phyloP scores from a whole-genome alignment of 371 early-diverging fungal genomes.

The Syncephalastrum racemosum region DNA sequence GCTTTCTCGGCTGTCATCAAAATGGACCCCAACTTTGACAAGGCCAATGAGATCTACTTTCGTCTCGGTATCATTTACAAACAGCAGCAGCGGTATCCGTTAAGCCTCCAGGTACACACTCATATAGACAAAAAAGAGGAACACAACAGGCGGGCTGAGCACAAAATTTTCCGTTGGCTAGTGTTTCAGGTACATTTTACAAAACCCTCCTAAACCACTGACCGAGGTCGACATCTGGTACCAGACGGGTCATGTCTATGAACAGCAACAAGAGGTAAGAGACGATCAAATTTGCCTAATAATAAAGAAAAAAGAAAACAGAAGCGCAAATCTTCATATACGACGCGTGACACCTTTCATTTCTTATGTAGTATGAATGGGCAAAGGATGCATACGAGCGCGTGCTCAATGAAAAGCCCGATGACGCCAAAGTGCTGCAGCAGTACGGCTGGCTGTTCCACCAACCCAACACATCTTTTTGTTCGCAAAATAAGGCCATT shows the following conservation, averaged over 20 bases:
- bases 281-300: background rate
- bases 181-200: slow-evolving; percentile 92
- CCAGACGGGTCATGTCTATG: slow-evolving; percentile 96
- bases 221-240: slow-evolving; percentile 96
- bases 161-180: slow-evolving; percentile 18
- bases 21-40: slow-evolving; percentile 90
- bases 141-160: background rate
- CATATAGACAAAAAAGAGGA: background rate
- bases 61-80: slow-evolving; percentile 97
- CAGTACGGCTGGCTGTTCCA: slow-evolving; percentile 97
- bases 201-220: slow-evolving; percentile 92
- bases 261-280: slow-evolving; percentile 88
- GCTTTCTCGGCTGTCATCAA: slow-evolving; percentile 91
- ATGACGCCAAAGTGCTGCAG: slow-evolving; percentile 94
- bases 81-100: slow-evolving; percentile 88
- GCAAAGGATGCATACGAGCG: slow-evolving; percentile 95
- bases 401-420: slow-evolving; percentile 85
- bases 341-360: background rate
- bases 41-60: slow-evolving; percentile 97
- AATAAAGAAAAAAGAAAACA: background rate
- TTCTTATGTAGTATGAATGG: slow-evolving; percentile 51
- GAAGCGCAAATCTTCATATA: background rate
- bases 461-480: slow-evolving; percentile 77
- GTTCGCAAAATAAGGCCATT: slow-evolving; percentile 84
- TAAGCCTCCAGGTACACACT: slow-evolving; percentile 71